Percentiles rank a stretch among this genome's conserved stretches.
These are phyloP conservation scores for Gymnopus androsaceus DNA, from an alignment of 1,284 basidiomycete genomes.

Conservation along the genomic window DNA sequence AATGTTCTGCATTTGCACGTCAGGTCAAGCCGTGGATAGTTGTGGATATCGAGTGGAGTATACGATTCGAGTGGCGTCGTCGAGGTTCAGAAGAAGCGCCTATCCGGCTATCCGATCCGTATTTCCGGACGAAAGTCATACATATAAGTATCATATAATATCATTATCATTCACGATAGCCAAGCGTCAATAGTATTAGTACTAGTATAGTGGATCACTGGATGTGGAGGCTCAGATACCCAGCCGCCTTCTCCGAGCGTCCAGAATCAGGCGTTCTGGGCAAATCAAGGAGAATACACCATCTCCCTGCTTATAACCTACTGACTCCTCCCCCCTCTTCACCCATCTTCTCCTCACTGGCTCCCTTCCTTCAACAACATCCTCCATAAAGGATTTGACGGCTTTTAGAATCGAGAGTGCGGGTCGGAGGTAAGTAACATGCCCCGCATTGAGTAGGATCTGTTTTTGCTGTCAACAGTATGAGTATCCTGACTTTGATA, in stretches of 20 bases:
- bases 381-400: constrained; percentile 45
- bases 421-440: constrained; percentile 43
- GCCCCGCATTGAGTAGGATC: constrained; percentile 49
- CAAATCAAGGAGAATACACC: constrained; percentile 50
- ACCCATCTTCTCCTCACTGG: constrained; percentile 33
- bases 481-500: not conserved
- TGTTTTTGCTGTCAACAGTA: constrained; percentile 12
- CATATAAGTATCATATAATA: no score
- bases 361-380: constrained; percentile 47
- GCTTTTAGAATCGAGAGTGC: constrained; percentile 46
- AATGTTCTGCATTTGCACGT: no score
- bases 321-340: constrained; percentile 39
- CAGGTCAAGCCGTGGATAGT: no score
- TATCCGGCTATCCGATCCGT: no score
- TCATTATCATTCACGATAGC: no score
- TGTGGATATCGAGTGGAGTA: no score
- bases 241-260: constrained; percentile 22
- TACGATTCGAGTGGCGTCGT: no score
- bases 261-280: constrained; percentile 48
- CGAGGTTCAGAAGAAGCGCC: no score
- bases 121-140: no score
- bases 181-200: no score
- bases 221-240: no score
- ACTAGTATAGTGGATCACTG: no score
- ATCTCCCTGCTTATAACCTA: constrained; percentile 44